Evolutionary conservation across 192 early-diverging fungal genomes (phyloP).

Genomic region (Cetraspora pellucida): DNA sequence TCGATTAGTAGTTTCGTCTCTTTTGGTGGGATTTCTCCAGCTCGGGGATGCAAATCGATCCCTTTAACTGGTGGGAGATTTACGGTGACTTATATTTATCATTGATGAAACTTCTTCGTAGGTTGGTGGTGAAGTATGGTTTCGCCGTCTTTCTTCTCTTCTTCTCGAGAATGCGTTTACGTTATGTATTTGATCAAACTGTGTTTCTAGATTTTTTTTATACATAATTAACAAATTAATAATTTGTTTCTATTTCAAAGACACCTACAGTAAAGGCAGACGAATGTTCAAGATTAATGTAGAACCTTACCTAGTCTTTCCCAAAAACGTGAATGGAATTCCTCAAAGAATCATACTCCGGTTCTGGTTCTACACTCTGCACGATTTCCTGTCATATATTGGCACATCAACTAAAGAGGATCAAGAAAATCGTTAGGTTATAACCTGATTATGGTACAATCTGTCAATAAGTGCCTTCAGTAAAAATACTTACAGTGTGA

Average conservation of each 20-base stretch:
- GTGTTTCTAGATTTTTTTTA: not conserved
- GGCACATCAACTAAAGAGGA: constrained; percentile 2
- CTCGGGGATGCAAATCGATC: not conserved
- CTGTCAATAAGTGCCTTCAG: not conserved
- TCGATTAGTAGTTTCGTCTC: constrained; percentile 23
- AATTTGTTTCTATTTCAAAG: too few relatives aligned
- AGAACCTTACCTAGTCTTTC: constrained; percentile 3
- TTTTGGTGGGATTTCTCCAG: not conserved
- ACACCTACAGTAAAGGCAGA: too few relatives aligned
- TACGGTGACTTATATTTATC: not conserved
- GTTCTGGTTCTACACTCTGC: not conserved
- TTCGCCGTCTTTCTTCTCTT: too few relatives aligned
- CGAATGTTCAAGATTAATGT: not conserved
- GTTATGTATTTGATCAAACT: not conserved
- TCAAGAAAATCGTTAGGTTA: not conserved
- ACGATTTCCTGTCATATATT: constrained; percentile 9
- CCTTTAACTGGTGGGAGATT: constrained; percentile 12
- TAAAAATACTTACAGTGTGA: not conserved
- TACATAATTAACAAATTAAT: too few relatives aligned
- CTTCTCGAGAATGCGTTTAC: not conserved
- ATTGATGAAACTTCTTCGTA: too few relatives aligned
- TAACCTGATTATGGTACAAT: not conserved
- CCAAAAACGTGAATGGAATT: constrained; percentile 11
- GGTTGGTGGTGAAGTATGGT: not conserved
- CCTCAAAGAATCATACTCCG: not conserved